Conservation (phyloP, 495 filamentous ascomycete species). For the Aspergillus nanangensis region DNA sequence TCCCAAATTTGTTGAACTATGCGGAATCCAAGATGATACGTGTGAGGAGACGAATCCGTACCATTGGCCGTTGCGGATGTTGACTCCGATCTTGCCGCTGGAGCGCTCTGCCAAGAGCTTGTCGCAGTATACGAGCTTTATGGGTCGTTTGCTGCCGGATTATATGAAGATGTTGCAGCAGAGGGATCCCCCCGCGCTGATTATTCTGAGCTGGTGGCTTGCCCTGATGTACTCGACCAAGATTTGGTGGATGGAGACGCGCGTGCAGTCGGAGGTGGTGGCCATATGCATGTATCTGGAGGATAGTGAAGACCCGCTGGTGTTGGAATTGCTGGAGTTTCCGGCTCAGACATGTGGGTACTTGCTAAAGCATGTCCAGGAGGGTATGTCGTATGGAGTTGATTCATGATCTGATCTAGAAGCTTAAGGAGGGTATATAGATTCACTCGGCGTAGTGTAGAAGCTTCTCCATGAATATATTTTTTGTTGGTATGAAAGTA, state of each 20-base stretch:
- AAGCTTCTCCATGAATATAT: neutral
- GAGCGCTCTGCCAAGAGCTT: constrained; percentile 14
- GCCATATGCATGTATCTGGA: constrained; percentile 45
- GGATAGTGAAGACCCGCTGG: constrained; percentile 18
- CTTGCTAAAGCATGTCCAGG: constrained; percentile 74
- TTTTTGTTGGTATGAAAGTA: neutral
- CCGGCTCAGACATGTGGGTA: constrained; percentile 80
- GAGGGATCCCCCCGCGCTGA: constrained; percentile 39
- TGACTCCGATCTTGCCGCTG: constrained; percentile 26
- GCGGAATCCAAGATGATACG: constrained; percentile 30
- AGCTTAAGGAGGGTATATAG: neutral
- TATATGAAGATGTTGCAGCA: constrained; percentile 28
- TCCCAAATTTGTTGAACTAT: constrained; percentile 32
- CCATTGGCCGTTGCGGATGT: constrained; percentile 31
- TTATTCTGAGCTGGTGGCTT: constrained; percentile 45
- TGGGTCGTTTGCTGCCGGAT: constrained; percentile 26
- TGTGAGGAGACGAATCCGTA: constrained; percentile 37
- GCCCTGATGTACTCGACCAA: constrained; percentile 26
- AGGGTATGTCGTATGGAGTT: no score
- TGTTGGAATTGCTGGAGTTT: constrained; percentile 25
- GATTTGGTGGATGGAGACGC: constrained; percentile 37
- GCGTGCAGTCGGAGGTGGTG: constrained; percentile 37
- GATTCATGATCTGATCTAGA: neutral
- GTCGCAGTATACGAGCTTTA: constrained; percentile 25
- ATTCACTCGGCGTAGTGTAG: neutral